Evolutionary conservation across 129 eudicot species (phyloP).

Genomic region (Ambrosia artemisiifolia): DNA sequence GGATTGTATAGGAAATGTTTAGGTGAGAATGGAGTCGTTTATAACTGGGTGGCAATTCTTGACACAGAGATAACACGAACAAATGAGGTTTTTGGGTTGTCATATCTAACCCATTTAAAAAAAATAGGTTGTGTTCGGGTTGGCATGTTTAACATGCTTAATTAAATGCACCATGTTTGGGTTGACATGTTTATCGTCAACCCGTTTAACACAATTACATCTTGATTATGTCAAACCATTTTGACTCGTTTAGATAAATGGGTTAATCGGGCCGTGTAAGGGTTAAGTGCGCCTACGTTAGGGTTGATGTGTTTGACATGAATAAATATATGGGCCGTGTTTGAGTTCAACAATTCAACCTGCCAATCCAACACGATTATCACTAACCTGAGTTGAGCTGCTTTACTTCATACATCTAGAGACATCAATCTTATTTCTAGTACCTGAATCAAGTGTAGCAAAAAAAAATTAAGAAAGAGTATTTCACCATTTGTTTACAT

Average conservation of each 20-base stretch:
- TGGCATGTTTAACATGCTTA: background rate
- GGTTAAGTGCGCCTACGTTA: background rate
- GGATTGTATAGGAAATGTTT: constrained; percentile 1
- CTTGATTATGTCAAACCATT: background rate
- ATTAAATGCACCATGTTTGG: background rate
- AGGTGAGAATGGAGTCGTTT: background rate
- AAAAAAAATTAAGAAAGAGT: background rate
- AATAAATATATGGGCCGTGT: background rate
- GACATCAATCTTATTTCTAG: constrained; percentile 2
- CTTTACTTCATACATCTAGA: constrained; percentile 2
- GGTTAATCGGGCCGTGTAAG: background rate
- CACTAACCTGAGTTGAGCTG: background rate
- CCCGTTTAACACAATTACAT: background rate
- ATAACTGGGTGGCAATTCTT: background rate
- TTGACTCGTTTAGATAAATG: background rate
- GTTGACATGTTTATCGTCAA: background rate
- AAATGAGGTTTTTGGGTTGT: background rate
- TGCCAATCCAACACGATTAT: background rate
- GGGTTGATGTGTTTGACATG: background rate
- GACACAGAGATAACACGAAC: background rate
- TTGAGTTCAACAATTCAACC: background rate
- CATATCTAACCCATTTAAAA: background rate
- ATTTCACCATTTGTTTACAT: constrained; percentile 4
- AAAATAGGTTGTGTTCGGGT: background rate
- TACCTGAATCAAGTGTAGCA: constrained; percentile 13